Conservation (phyloP, 805 yeast species). For the Metschnikowia santaceciliae region DNA sequence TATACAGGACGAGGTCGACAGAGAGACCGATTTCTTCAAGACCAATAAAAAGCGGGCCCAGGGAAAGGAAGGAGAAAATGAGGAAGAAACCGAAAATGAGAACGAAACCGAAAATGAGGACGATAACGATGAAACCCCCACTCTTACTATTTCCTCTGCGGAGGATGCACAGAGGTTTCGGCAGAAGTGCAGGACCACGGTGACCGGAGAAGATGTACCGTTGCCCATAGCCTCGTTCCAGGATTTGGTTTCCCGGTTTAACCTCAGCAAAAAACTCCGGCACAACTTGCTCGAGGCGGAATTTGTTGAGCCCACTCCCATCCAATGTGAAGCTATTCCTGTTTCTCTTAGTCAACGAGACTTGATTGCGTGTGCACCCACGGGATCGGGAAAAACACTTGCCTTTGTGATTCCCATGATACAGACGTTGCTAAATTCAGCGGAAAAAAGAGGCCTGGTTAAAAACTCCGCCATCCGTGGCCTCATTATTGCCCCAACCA, state of each 20-base stretch:
- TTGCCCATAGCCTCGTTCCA: slow-evolving; percentile 86
- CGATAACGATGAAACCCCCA: slow-evolving; percentile 23
- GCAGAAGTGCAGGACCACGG: slow-evolving; percentile 58
- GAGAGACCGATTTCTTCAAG: slow-evolving; percentile 80
- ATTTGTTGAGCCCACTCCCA: slow-evolving; percentile 85
- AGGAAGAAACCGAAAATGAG: slow-evolving; percentile 11
- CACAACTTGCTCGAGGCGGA: slow-evolving; percentile 63
- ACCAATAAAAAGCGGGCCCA: slow-evolving; percentile 10
- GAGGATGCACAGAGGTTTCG: slow-evolving; percentile 63
- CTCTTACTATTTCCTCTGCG: slow-evolving; percentile 39
- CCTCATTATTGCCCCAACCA: slow-evolving; percentile 86
- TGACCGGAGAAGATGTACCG: slow-evolving; percentile 84
- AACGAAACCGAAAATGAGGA: slow-evolving; percentile 16
- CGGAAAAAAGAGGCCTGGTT: slow-evolving; percentile 6
- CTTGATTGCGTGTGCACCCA: slow-evolving; percentile 91
- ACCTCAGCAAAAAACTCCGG: slow-evolving; percentile 54
- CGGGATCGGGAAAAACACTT: slow-evolving; percentile 96
- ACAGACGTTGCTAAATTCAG: slow-evolving; percentile 39
- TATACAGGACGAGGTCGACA: slow-evolving; percentile 51
- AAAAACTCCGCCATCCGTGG: slow-evolving; percentile 60
- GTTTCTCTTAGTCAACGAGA: slow-evolving; percentile 66
- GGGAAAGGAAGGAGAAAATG: background rate
- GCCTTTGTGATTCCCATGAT: slow-evolving; percentile 84
- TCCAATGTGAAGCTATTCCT: slow-evolving; percentile 90
- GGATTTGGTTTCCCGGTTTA: slow-evolving; percentile 68